Base-by-base conservation (phyloP, 129 eudicot genomes). In the Lonicera japonica region DNA sequence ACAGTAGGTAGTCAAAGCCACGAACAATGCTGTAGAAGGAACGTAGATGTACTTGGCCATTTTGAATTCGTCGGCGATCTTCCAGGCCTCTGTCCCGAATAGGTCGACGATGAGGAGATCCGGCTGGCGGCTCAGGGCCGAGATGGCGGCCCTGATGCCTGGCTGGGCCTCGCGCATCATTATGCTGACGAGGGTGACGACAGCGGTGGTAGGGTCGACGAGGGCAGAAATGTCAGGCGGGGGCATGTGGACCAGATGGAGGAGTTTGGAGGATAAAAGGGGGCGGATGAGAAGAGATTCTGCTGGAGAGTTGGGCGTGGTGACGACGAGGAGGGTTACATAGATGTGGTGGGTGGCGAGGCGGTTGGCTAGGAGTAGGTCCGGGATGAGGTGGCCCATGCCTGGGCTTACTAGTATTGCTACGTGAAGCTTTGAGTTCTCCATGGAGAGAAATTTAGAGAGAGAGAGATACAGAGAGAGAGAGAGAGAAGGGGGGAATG, bases 141-240 rank as follows among this genome's bases (percentile, higher is more conserved):
- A 64, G 52, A 85, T 57, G 56, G 83, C 38, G 18, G 70, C 6
- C 54, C 71, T 73, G 22, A 85, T 64, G 25, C 34, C n/a, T 11
- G 85, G 83, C 3, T 58, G 16, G 20, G 95, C 64, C 60, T 70
- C 86, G 17, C 77, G 79, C 65, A 79, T 76, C 70, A 73, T 76
- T 21, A 72, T 47, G 77, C 66, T 55, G 40, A 86, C 56, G 8
- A 29, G 64, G 1, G 86, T 79, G 53, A 69, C 75, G 10, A 82
- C 55, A 24, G 64, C 58, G 16, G 88, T 69, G 51, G 64, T 40
- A 10, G 81, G 70, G 16, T 56, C 21, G 8, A 73, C 58, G 47
- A 73, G 34, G 47, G 51, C 25, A 6, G 86, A 82, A 43, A 82
- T 75, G 70, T 86, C 88, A 0, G 72, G 79, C 0, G 83, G 81